phyloP scores from a whole-genome alignment of 2,329 filamentous ascomycete species.

The Exophiala oligosperma region DNA sequence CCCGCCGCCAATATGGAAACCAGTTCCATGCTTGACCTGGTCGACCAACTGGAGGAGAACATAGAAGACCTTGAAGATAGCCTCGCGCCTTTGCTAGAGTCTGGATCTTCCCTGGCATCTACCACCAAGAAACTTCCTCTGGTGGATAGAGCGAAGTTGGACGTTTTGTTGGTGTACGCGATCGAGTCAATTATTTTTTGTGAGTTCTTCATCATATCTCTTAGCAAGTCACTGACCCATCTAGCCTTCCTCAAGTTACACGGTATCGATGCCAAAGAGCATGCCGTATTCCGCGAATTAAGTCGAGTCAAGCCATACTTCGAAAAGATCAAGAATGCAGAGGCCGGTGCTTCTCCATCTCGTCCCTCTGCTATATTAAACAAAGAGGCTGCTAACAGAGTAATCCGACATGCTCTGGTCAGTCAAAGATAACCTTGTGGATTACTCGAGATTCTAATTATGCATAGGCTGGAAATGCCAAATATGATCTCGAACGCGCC shows the following conservation, averaged over 20 bases:
- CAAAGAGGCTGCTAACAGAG: conserved; percentile 74
- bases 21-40: conserved; percentile 56
- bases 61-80: conserved; percentile 76
- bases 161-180: conserved; percentile 82
- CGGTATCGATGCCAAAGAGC: conserved; percentile 76
- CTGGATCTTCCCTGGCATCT: conserved; percentile 61
- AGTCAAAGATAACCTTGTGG: background rate
- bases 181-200: conserved; percentile 83
- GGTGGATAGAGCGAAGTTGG: conserved; percentile 93
- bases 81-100: conserved; percentile 70
- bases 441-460: conserved; percentile 3
- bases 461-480: conserved; percentile 49
- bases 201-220: conserved; percentile 43
- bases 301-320: conserved; percentile 88
- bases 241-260: conserved; percentile 74
- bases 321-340: conserved; percentile 79
- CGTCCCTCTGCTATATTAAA: conserved; percentile 62
- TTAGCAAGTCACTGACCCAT: conserved; percentile 5
- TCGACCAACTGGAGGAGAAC: conserved; percentile 73
- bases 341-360: conserved; percentile 58
- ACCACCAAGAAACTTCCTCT: conserved; percentile 78
- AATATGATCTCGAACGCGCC: conserved; percentile 51
- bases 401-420: conserved; percentile 77
- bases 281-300: conserved; percentile 83
- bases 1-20: conserved; percentile 13